A percentile compares a stretch with the other conserved stretches of the same genome.
These are phyloP conservation scores for Agapanthus africanus DNA, from an alignment of 106 monocot genomes.

Conservation along the genomic window DNA sequence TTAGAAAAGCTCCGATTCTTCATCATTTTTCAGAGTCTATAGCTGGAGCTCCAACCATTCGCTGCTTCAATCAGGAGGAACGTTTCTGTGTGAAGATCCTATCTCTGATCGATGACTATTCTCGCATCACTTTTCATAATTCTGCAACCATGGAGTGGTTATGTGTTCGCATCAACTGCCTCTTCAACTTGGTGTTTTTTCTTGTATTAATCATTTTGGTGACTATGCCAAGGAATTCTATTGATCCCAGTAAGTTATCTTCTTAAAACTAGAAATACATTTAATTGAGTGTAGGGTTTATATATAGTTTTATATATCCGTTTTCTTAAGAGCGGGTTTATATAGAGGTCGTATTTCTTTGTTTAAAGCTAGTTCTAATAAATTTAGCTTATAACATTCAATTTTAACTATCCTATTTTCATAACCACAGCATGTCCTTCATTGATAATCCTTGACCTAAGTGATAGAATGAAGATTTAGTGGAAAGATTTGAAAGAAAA, in stretches of 20 bases:
- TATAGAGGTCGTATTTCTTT: too few relatives aligned
- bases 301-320: too few relatives aligned
- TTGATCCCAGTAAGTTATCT: conserved; percentile 64
- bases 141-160: conserved; percentile 95
- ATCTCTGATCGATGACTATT: conserved; percentile 61
- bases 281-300: too few relatives aligned
- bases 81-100: conserved; percentile 40
- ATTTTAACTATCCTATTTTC: too few relatives aligned
- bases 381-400: too few relatives aligned
- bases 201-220: conserved; percentile 51
- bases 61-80: conserved; percentile 70
- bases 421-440: too few relatives aligned
- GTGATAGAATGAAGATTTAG: too few relatives aligned
- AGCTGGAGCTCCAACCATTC: conserved; percentile 65
- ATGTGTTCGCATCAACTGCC: conserved; percentile 67
- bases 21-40: conserved; percentile 75
- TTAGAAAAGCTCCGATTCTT: conserved; percentile 80
- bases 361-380: too few relatives aligned
- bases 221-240: conserved; percentile 41
- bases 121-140: conserved; percentile 74
- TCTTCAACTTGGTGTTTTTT: conserved; percentile 75
- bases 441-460: too few relatives aligned
- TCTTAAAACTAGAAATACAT: too few relatives aligned
- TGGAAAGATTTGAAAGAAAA: too few relatives aligned
- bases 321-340: too few relatives aligned